phyloP scores from a whole-genome alignment of 345 rosid genomes.

The Gossypium anomalum region DNA sequence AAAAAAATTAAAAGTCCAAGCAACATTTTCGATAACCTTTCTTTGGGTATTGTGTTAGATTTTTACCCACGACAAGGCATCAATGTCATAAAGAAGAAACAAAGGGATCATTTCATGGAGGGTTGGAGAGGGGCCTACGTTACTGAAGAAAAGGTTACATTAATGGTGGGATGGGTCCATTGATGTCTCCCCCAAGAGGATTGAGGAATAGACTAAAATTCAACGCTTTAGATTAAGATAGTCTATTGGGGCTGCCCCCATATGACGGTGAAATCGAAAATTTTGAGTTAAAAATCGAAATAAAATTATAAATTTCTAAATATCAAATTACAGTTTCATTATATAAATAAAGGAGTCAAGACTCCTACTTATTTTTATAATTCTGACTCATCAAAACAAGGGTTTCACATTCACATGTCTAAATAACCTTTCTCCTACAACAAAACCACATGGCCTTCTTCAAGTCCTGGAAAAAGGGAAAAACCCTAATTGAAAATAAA shows the following conservation, averaged over 20 bases:
- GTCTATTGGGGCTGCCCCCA: too few species aligned
- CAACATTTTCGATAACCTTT: slow-evolving; percentile 29
- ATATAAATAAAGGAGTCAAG: too few species aligned
- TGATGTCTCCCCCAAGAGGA: too few species aligned
- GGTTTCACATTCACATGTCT: slow-evolving; percentile 38
- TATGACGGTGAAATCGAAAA: too few species aligned
- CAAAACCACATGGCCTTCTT: slow-evolving; percentile 49
- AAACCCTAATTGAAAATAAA: not conserved
- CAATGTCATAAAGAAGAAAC: slow-evolving; percentile 12
- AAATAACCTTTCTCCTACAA: slow-evolving; percentile 35
- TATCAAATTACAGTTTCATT: too few species aligned
- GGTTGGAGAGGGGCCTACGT: slow-evolving; percentile 26
- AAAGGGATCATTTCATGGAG: slow-evolving; percentile 18
- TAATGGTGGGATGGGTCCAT: slow-evolving; percentile 18
- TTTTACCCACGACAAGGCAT: not conserved
- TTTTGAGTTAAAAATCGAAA: too few species aligned
- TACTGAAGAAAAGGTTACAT: slow-evolving; percentile 27
- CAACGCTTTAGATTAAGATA: too few species aligned
- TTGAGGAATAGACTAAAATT: too few species aligned
- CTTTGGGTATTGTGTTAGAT: not conserved
- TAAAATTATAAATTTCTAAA: too few species aligned
- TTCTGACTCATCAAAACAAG: slow-evolving; percentile 21
- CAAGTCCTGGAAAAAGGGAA: not conserved
- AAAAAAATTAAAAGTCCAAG: too few species aligned
- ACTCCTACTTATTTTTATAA: too few species aligned